These are phyloP conservation scores for Penicillium psychrofluorescens DNA, from an alignment of 495 filamentous ascomycete genomes.

Conservation along the genomic window DNA sequence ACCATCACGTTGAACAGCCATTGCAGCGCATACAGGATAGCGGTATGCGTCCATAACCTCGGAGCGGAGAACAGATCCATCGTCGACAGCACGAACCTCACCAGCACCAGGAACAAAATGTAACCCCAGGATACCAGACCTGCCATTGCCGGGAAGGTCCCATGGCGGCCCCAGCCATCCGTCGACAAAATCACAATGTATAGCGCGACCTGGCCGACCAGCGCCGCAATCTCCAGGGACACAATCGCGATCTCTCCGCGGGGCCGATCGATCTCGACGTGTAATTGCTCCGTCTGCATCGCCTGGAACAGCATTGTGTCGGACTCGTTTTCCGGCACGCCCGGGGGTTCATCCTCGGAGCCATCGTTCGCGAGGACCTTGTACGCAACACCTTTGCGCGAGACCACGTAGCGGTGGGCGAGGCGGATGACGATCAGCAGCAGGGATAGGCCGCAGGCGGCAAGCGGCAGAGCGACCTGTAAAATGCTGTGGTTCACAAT, in stretches of 20 bases:
- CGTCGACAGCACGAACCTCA: conserved; percentile 66
- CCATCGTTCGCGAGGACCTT: conserved; percentile 30
- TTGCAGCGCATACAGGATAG: conserved; percentile 72
- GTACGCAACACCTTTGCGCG: conserved; percentile 27
- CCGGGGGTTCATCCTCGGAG: conserved; percentile 40
- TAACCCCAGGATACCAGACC: conserved; percentile 73
- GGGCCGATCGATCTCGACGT: conserved; percentile 71
- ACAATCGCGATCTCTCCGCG: conserved; percentile 63
- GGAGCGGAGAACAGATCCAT: conserved; percentile 56
- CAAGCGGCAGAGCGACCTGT: conserved; percentile 73
- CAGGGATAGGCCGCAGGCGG: conserved; percentile 61
- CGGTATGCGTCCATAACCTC: conserved; percentile 87
- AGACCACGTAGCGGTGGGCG: conserved; percentile 43
- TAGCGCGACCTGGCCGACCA: conserved; percentile 62
- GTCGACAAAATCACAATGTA: conserved; percentile 55
- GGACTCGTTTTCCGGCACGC: conserved; percentile 53
- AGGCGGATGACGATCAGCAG: conserved; percentile 50
- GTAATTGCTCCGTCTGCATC: conserved; percentile 56
- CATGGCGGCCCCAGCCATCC: conserved; percentile 46
- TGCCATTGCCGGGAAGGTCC: conserved; percentile 53
- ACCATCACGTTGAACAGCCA: conserved; percentile 70
- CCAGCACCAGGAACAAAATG: conserved; percentile 62
- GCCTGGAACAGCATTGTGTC: conserved; percentile 57
- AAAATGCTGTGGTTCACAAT: conserved; percentile 56
- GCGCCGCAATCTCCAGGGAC: conserved; percentile 63